Conservation (phyloP, 2,329 filamentous ascomycete species). For the Fusarium domesticum region DNA sequence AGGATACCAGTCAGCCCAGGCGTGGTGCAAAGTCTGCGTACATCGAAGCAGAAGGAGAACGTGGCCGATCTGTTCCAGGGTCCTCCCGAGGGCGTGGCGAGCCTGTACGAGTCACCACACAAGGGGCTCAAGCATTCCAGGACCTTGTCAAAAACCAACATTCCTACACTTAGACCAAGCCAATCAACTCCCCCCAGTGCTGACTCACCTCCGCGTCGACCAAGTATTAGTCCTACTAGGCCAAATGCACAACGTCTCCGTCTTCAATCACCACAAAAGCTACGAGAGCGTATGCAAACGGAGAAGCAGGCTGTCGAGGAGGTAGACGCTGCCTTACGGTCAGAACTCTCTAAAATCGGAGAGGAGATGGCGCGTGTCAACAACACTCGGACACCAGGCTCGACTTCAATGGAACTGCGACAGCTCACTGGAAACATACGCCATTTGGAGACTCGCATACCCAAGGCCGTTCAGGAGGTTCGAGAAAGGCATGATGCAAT, state of each 20-base stretch:
- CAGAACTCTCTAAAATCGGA: slow-evolving; percentile 75
- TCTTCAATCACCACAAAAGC: slow-evolving; percentile 68
- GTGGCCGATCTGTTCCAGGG: slow-evolving; percentile 25
- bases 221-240: slow-evolving; percentile 31
- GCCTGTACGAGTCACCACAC: slow-evolving; percentile 22
- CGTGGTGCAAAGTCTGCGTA: slow-evolving; percentile 37
- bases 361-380: slow-evolving; percentile 69
- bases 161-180: slow-evolving; percentile 50
- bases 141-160: slow-evolving; percentile 51
- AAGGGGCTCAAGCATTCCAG: slow-evolving; percentile 43
- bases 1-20: slow-evolving; percentile 52
- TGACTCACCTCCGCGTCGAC: slow-evolving; percentile 25
- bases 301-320: slow-evolving; percentile 73
- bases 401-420: slow-evolving; percentile 42
- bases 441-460: slow-evolving; percentile 66
- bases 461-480: slow-evolving; percentile 56
- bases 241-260: slow-evolving; percentile 53
- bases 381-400: slow-evolving; percentile 31
- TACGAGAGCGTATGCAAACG: slow-evolving; percentile 79
- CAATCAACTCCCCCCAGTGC: slow-evolving; percentile 26
- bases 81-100: slow-evolving; percentile 13
- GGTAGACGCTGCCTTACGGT: slow-evolving; percentile 66
- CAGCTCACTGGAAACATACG: slow-evolving; percentile 57
- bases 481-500: slow-evolving; percentile 60
- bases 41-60: slow-evolving; percentile 48